A percentile compares a stretch with the other conserved stretches of the same genome.
Conservation (phyloP, 139 green algal genomes). For the Chlorella ohadii region DNA sequence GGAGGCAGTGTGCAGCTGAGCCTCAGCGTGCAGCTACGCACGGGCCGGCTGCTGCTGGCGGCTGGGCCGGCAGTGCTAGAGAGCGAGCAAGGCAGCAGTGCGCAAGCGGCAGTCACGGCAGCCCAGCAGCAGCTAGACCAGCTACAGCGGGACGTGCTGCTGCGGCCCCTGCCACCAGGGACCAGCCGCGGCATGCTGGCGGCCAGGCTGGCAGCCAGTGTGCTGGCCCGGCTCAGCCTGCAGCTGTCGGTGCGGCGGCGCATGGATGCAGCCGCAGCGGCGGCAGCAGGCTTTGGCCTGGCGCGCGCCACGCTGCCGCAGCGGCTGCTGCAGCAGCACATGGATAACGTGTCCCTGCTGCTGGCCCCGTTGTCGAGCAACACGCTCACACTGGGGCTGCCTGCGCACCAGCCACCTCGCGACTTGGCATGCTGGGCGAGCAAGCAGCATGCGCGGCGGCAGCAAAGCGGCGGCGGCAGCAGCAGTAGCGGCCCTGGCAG, state of each 20-base stretch:
- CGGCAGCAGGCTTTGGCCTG: background rate
- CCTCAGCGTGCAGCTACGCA: slow-evolving; percentile 19
- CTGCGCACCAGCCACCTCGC: slow-evolving; percentile 12
- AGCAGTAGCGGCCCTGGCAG: background rate
- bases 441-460: background rate
- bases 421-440: slow-evolving; percentile 15
- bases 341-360: background rate
- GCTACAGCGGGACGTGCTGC: slow-evolving; percentile 2
- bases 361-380: background rate
- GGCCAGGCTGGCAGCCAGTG: slow-evolving; percentile 1
- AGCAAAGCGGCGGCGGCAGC: background rate
- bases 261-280: background rate
- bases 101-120: background rate
- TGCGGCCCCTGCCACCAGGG: slow-evolving; percentile 18
- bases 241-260: slow-evolving; percentile 6
- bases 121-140: slow-evolving; percentile 23
- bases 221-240: background rate
- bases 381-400: slow-evolving; percentile 17
- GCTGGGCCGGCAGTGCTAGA: background rate
- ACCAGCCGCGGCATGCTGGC: slow-evolving; percentile 24
- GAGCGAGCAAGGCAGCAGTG: background rate
- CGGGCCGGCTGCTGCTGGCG: slow-evolving; percentile 13
- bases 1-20: slow-evolving; percentile 25
- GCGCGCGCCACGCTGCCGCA: background rate
- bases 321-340: background rate